Evolutionary conservation across 345 rosid genomes (phyloP), one percentile per base, ranked within the genome.

Genomic region (Ceriops zippeliana): DNA sequence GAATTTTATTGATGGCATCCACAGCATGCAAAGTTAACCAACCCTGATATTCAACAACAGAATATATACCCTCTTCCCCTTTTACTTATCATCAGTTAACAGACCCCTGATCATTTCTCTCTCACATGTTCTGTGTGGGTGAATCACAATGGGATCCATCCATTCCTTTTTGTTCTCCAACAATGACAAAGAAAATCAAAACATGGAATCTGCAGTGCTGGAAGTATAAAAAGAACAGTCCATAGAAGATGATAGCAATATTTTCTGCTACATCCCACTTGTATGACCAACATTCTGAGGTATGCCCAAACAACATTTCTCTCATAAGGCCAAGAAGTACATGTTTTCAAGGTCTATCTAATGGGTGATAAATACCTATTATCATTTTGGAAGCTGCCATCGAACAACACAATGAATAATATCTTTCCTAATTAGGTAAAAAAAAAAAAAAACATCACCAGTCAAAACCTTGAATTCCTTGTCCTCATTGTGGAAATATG

Each of bases 371-470:
- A 71, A 17, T 74, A 96, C 92, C 93, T 92, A 5, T 32, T 32
- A 32, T 32, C 7, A 6, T 34, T 34, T 96, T 8, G 98, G 89
- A 76, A 89, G 98, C 82, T 90, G 98, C 90, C 93, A 95, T 77
- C 74, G 71, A 58, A 91, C 93, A 32, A 95, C 98, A 62, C 89
- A 82, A 69, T 90, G 96, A 70, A 95, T 70, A 56, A 95, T 89
- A 82, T 95, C 96, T 83, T 95, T 92, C 75, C 96, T 84, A 37
- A 92, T 84, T 7, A 24, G 97, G 93, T 62, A 92, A 92, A 82
- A 90, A 92, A 82, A 92, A 92, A 22, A 22, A 95, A 74, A 95
- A 74, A 90, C 91, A 76, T 96, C 98, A 61, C 97, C 98, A 68
- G 86, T 85, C 82, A 95, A 85, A 74, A 87, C 92, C 87, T 86